A percentile compares a stretch with the other conserved stretches of the same genome.
These are phyloP conservation scores for Nakaseomyces glabratus DNA, from an alignment of 1,139 yeast species.

Conservation along the genomic window DNA sequence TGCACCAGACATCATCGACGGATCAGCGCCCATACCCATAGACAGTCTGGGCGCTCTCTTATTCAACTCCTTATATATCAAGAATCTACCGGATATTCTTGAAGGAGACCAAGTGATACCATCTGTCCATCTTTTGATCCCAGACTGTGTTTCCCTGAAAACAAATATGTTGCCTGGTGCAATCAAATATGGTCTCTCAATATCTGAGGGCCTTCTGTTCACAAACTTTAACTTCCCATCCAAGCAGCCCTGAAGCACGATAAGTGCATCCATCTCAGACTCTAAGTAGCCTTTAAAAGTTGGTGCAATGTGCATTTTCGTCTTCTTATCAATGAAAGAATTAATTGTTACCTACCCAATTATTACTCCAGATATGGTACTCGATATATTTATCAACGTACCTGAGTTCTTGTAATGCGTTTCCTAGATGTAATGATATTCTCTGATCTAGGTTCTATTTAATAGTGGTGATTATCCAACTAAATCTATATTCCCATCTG, in stretches of 20 bases:
- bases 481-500: too few species aligned
- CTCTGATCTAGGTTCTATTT: too few species aligned
- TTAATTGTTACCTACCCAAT: too few species aligned
- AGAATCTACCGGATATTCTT: slow-evolving; percentile 71
- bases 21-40: slow-evolving; percentile 3
- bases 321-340: too few species aligned
- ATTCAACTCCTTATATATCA: slow-evolving; percentile 74
- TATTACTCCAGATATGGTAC: too few species aligned
- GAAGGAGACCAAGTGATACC: slow-evolving; percentile 91
- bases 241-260: slow-evolving; percentile 71
- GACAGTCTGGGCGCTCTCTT: slow-evolving; percentile 10
- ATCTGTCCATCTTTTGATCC: slow-evolving; percentile 91
- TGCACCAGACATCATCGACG: background rate
- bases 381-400: too few species aligned
- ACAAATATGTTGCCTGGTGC: slow-evolving; percentile 76
- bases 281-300: slow-evolving; percentile 74
- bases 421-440: too few species aligned
- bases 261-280: slow-evolving; percentile 72
- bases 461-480: too few species aligned
- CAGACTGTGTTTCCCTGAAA: slow-evolving; percentile 72
- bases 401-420: too few species aligned
- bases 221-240: slow-evolving; percentile 56
- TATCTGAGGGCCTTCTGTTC: slow-evolving; percentile 72
- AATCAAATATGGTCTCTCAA: slow-evolving; percentile 59
- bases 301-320: slow-evolving; percentile 38